These are phyloP conservation scores for Calonectria hongkongensis DNA, from an alignment of 2,329 filamentous ascomycete genomes.

Conservation along the genomic window DNA sequence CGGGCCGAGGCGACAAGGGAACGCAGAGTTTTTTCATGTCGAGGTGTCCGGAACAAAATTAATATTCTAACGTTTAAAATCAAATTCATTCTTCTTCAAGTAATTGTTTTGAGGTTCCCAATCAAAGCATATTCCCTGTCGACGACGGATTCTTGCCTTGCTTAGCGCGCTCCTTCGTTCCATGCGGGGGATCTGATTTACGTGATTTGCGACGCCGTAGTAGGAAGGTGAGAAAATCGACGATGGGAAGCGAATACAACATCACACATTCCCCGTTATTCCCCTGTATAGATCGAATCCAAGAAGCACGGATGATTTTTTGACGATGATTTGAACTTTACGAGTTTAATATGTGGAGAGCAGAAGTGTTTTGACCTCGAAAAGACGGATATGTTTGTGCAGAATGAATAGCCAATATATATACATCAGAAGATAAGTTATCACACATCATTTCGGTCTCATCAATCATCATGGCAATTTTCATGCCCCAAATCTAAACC, in stretches of 20 bases:
- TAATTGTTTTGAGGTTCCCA: neutral
- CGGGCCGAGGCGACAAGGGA: no score
- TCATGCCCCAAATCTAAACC: neutral
- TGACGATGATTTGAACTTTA: neutral
- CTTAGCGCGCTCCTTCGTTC: neutral
- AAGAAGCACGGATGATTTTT: neutral
- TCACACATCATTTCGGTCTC: neutral
- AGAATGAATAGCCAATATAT: neutral
- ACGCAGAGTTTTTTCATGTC: no score
- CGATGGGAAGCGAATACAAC: neutral
- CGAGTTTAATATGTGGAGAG: conserved; percentile 10
- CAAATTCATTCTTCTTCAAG: neutral
- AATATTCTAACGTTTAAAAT: neutral
- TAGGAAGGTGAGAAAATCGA: neutral
- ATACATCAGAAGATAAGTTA: neutral
- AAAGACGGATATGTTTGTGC: no score
- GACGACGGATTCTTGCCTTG: neutral
- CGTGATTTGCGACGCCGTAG: neutral
- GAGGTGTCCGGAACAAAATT: neutral
- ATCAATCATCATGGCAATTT: neutral
- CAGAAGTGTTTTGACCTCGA: no score
- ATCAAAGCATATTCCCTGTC: neutral
- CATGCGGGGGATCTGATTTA: conserved; percentile 20
- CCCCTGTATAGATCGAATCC: neutral
- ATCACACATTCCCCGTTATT: neutral